Evolutionary conservation across 1,284 basidiomycete genomes (phyloP).

Genomic region (Ustilago shanxiensis): DNA sequence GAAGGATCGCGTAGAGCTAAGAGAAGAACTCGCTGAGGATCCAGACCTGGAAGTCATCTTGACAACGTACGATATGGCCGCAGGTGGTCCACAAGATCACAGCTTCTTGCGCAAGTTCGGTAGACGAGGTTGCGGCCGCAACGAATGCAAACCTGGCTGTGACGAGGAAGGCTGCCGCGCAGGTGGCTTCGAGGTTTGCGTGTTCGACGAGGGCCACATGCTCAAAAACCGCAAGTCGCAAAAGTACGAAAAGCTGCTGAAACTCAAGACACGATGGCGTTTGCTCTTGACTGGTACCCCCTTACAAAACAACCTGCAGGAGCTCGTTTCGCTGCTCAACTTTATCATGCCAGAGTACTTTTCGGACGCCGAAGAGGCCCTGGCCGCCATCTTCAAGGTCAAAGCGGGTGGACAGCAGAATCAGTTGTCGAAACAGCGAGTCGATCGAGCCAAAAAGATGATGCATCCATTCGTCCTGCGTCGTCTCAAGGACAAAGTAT

Average conservation of each 20-base stretch:
- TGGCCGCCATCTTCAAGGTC: constrained; percentile 96
- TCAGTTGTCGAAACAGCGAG: constrained; percentile 87
- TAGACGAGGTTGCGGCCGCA: constrained; percentile 44
- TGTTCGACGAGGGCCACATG: constrained; percentile 95
- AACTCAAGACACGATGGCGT: constrained; percentile 88
- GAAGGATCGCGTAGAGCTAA: constrained; percentile 83
- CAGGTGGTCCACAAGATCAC: constrained; percentile 82
- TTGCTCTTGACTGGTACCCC: constrained; percentile 95
- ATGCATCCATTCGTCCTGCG: constrained; percentile 98
- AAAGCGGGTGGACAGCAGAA: constrained; percentile 87
- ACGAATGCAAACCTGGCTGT: constrained; percentile 40
- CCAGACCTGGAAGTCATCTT: constrained; percentile 91
- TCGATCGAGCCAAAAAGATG: constrained; percentile 96
- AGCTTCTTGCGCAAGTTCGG: constrained; percentile 81
- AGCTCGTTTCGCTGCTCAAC: constrained; percentile 91
- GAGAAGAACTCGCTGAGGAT: constrained; percentile 76
- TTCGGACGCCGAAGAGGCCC: constrained; percentile 78
- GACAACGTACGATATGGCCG: constrained; percentile 95
- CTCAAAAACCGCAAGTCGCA: constrained; percentile 97
- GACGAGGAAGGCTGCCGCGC: constrained; percentile 36
- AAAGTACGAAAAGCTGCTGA: constrained; percentile 88
- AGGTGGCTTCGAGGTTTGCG: constrained; percentile 83
- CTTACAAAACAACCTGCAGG: constrained; percentile 85
- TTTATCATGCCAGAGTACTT: constrained; percentile 96
- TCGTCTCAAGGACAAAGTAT: constrained; percentile 87